Evolutionary conservation across 176 grass and related monocot genomes (phyloP), one percentile per base, ranked within the genome.

Genomic region (Luzula sylvatica): DNA sequence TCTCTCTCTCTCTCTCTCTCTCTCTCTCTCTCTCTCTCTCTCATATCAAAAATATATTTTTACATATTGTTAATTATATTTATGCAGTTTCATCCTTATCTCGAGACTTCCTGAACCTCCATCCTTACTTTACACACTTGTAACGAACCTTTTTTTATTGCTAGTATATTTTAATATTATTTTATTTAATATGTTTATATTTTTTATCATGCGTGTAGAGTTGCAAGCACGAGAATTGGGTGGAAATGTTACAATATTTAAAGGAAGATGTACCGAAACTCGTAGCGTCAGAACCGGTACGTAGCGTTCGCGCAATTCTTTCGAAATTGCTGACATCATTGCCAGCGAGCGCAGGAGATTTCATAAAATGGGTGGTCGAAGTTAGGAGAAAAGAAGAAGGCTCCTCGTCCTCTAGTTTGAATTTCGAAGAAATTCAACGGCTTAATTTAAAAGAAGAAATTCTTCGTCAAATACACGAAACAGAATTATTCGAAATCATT

Each of bases 301-400:
- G 70, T 5, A 76, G 38, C 66, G 62, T 79, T 53, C 25, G 45
- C 24, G 55, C 63, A 45, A 65, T 96, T 66, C 11, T 96, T 9
- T 86, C 57, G 26, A 35, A 13, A 40, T 42, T 96, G 20, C 39
- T 87, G 32, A 47, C 52, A 46, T 67, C 74, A 25, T 66, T 96
- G 65, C 90, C 90, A 42, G 43, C 70, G 30, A 82, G 70, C 79
- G 77, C 77, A 64, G 81, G 58, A 69, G 61, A 78, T 82, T 79
- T 96, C 22, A 73, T 96, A 59, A 88, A 96, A 73, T 89, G 84
- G 74, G 48, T 86, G 49, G 58, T 82, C 49, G 90, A 95, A 81
- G 77, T 86, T 54, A 76, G 84, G 77, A 88, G 84, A 53, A 53
- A 68, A 86, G 84, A 95, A 66, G 88, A 88, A 65, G 70, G 61